Conservation (phyloP, 176 grass and related monocot species). For the Rhipidocladum racemiflorum region DNA sequence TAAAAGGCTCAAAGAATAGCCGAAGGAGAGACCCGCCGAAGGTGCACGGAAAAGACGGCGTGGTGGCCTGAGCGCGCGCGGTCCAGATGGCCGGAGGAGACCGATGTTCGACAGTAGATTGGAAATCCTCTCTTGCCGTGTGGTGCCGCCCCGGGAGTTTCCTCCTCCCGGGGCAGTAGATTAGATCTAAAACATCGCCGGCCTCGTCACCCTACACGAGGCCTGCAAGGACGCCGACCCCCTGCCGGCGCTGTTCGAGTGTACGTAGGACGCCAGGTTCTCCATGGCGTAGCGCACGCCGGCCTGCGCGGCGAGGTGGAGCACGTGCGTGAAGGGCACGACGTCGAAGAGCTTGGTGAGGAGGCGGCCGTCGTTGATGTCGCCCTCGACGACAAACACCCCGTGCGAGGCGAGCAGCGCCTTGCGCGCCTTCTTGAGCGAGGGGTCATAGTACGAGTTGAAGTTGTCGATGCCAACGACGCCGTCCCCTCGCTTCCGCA, state of each 20-base stretch:
- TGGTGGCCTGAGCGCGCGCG: too few relatives aligned
- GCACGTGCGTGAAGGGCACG: conserved; percentile 72
- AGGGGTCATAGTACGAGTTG: conserved; percentile 85
- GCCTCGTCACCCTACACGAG: too few relatives aligned
- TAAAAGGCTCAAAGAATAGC: too few relatives aligned
- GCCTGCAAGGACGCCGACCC: too few relatives aligned
- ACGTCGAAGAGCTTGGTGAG: conserved; percentile 77
- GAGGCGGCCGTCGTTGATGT: conserved; percentile 80
- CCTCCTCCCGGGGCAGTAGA: too few relatives aligned
- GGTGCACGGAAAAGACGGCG: too few relatives aligned
- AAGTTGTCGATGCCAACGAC: conserved; percentile 92
- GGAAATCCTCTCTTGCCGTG: too few relatives aligned
- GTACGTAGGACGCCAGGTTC: conserved; percentile 72
- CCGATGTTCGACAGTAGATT: too few relatives aligned
- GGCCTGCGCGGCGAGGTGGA: conserved; percentile 87
- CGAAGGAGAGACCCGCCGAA: too few relatives aligned
- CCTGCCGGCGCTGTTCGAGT: conserved; percentile 80
- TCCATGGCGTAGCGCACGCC: conserved; percentile 92
- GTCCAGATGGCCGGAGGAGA: too few relatives aligned
- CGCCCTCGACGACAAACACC: conserved; percentile 73
- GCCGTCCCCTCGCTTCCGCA: conserved; percentile 71
- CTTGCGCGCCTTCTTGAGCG: conserved; percentile 69
- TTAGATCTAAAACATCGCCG: too few relatives aligned
- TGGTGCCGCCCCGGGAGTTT: too few relatives aligned
- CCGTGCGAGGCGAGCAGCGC: conserved; percentile 63